These are phyloP conservation scores for Rhodofomes roseus DNA, from an alignment of 1,284 basidiomycete species.

Conservation along the genomic window DNA sequence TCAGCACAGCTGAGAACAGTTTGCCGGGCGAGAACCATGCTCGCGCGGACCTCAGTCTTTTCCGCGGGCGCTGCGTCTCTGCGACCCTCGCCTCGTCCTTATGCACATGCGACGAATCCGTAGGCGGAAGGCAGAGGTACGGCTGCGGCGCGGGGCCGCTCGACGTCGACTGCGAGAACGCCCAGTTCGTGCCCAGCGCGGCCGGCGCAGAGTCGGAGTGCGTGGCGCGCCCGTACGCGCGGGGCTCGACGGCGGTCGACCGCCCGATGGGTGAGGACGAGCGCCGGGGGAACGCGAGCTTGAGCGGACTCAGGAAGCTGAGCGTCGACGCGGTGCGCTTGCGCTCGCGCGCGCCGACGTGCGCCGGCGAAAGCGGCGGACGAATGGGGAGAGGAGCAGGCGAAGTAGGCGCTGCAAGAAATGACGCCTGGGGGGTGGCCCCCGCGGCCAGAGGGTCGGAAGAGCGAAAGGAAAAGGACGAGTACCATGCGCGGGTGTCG, in stretches of 20 bases:
- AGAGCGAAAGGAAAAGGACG: conserved; percentile 26
- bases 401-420: conserved; percentile 21
- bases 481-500: conserved; percentile 14
- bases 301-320: conserved; percentile 36
- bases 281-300: conserved; percentile 38
- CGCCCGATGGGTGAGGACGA: conserved; percentile 26
- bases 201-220: conserved; percentile 20
- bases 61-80: conserved; percentile 31
- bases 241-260: conserved; percentile 23
- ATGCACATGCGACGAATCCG: conserved; percentile 9
- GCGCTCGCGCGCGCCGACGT: conserved; percentile 14
- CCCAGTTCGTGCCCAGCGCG: conserved; percentile 25
- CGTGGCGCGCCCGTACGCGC: conserved; percentile 23
- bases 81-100: conserved; percentile 18
- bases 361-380: conserved; percentile 8
- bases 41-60: conserved; percentile 46
- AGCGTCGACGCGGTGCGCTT: conserved; percentile 31
- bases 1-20: conserved; percentile 44
- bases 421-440: conserved; percentile 11
- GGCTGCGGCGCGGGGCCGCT: conserved; percentile 23
- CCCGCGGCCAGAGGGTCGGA: conserved; percentile 1
- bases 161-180: conserved; percentile 25
- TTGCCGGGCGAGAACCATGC: conserved; percentile 57
- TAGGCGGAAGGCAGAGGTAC: conserved; percentile 21
- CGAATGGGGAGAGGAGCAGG: conserved; percentile 32